These are phyloP conservation scores for Cocos nucifera DNA, from an alignment of 176 grass and related monocot genomes.

Conservation along the genomic window DNA sequence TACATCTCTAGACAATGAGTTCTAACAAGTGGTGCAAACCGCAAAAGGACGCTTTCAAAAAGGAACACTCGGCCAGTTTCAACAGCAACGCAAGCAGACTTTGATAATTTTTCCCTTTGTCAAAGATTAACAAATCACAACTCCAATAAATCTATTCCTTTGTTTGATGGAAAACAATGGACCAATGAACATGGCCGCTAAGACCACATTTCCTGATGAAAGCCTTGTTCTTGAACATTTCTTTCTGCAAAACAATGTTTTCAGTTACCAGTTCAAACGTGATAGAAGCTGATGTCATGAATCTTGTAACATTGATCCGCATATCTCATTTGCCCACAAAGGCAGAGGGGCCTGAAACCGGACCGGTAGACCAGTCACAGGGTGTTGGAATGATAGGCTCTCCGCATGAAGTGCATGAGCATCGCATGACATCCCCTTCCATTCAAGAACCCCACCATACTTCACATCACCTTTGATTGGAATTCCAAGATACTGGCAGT, in stretches of 20 bases:
- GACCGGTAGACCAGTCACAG: constrained; percentile 44
- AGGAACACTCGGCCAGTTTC: no score
- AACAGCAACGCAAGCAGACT: no score
- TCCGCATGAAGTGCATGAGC: constrained; percentile 72
- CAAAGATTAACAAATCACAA: no score
- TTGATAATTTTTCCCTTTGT: no score
- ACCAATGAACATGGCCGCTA: no score
- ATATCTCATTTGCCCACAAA: constrained; percentile 47
- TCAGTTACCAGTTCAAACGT: not conserved
- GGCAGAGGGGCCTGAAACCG: constrained; percentile 48
- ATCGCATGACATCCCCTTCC: constrained; percentile 47
- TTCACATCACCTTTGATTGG: constrained; percentile 86
- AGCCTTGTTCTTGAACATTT: not conserved
- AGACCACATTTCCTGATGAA: no score
- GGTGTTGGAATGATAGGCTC: constrained; percentile 64
- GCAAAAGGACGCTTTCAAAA: no score
- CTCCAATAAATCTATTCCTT: no score
- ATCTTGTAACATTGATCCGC: constrained; percentile 21
- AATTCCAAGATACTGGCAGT: constrained; percentile 80
- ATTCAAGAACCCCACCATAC: constrained; percentile 60
- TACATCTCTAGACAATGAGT: no score
- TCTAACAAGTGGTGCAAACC: no score
- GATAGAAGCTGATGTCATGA: constrained; percentile 9
- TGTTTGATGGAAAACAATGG: no score
- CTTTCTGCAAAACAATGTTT: not conserved